Evolutionary conservation across 2,329 filamentous ascomycete species (phyloP).

Genomic region (Podosphaera xanthii): DNA sequence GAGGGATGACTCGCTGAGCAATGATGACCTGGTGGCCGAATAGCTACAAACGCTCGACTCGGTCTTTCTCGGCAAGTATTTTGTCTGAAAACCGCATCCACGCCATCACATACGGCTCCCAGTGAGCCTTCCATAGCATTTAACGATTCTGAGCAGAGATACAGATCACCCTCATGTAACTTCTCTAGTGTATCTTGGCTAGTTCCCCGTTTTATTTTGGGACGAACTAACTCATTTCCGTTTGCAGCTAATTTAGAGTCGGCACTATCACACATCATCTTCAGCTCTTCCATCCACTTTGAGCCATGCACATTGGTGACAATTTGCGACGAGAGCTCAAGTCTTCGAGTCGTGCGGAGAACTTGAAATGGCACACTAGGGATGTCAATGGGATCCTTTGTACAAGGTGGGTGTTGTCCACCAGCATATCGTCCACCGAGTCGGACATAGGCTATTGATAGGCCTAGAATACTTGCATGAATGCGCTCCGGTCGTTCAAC

Average conservation of each 20-base stretch:
- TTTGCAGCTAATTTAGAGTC: slow-evolving; percentile 54
- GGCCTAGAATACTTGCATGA: slow-evolving; percentile 58
- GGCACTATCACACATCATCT: slow-evolving; percentile 60
- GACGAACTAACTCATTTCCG: slow-evolving; percentile 55
- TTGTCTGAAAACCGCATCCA: slow-evolving; percentile 58
- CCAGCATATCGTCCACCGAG: slow-evolving; percentile 60
- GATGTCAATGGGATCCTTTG: slow-evolving; percentile 27
- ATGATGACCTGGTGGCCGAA: slow-evolving; percentile 85
- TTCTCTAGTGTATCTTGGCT: slow-evolving; percentile 22
- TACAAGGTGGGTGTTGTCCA: slow-evolving; percentile 43
- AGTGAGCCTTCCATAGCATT: slow-evolving; percentile 76
- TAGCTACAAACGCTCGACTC: slow-evolving; percentile 68
- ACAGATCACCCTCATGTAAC: slow-evolving; percentile 76
- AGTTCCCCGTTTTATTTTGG: slow-evolving; percentile 31
- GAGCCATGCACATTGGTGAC: slow-evolving; percentile 81
- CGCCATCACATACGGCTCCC: slow-evolving; percentile 79
- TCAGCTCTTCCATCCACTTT: slow-evolving; percentile 86
- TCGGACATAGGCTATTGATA: slow-evolving; percentile 76
- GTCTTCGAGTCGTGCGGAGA: slow-evolving; percentile 48
- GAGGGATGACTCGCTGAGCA: slow-evolving; percentile 78
- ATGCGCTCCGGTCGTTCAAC: slow-evolving; percentile 87
- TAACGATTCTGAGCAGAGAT: slow-evolving; percentile 68
- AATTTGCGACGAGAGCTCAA: slow-evolving; percentile 49
- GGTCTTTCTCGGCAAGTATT: slow-evolving; percentile 26
- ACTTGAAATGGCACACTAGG: slow-evolving; percentile 60